These are phyloP conservation scores for Penicillium steckii DNA, from an alignment of 495 filamentous ascomycete genomes.

Conservation along the genomic window DNA sequence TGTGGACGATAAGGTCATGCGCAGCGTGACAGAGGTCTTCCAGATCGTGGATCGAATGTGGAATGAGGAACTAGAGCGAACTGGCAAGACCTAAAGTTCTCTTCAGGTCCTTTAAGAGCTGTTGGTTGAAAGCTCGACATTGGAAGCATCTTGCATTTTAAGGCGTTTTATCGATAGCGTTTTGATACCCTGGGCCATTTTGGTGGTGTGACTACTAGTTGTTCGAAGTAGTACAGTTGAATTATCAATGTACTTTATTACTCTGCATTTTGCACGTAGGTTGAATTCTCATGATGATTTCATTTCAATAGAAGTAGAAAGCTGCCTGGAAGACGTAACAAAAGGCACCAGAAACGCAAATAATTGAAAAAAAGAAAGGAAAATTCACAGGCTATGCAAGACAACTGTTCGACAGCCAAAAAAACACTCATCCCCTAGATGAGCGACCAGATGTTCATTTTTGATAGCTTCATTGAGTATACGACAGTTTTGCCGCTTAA, in stretches of 20 bases:
- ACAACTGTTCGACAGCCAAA: conserved; percentile 18
- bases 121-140: no score
- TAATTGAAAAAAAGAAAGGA: conserved; percentile 8
- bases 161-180: not conserved
- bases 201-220: not conserved
- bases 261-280: not conserved
- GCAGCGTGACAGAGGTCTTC: conserved; percentile 85
- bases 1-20: conserved; percentile 65
- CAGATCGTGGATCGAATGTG: conserved; percentile 86
- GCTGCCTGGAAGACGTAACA: conserved; percentile 6
- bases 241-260: no score
- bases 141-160: not conserved
- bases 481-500: conserved; percentile 11
- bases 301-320: conserved; percentile 23
- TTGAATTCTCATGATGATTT: conserved; percentile 24
- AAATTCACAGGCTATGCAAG: conserved; percentile 30
- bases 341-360: conserved; percentile 1
- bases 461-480: not conserved
- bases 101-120: no score
- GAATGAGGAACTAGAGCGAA: conserved; percentile 50
- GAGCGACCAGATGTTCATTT: not conserved
- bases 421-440: not conserved
- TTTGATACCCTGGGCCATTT: conserved; percentile 1
- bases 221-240: not conserved
- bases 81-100: not conserved